Conservation (phyloP, 2,329 filamentous ascomycete genomes). For the Exophiala viscosa region DNA sequence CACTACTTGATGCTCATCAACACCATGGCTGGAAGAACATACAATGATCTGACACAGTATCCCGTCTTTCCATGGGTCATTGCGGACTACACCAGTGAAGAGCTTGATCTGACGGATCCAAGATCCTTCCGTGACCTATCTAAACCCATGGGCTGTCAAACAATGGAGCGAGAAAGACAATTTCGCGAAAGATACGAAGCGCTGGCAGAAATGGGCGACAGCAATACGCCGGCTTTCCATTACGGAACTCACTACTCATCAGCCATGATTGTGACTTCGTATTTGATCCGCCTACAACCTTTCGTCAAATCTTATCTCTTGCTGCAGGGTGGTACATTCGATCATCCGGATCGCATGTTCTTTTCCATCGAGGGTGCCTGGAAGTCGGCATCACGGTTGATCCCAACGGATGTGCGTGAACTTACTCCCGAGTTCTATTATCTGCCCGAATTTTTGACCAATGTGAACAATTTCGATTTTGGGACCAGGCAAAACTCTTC, state of each 20-base stretch:
- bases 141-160: conserved; percentile 95
- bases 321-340: conserved; percentile 91
- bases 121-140: conserved; percentile 84
- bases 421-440: conserved; percentile 97
- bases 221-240: conserved; percentile 74
- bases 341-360: conserved; percentile 92
- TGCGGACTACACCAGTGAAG: conserved; percentile 91
- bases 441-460: conserved; percentile 89
- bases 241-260: conserved; percentile 99
- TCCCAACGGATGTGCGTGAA: conserved; percentile 91
- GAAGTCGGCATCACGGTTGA: conserved; percentile 82
- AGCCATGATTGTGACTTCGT: conserved; percentile 97
- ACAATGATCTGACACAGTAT: conserved; percentile 97
- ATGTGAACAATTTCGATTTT: conserved; percentile 92
- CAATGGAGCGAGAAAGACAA: conserved; percentile 67
- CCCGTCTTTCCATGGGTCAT: conserved; percentile 97
- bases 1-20: conserved; percentile 99
- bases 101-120: conserved; percentile 80
- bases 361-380: conserved; percentile 89
- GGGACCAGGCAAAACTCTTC: conserved; percentile 77
- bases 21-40: conserved; percentile 92
- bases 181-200: conserved; percentile 82
- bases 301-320: conserved; percentile 95
- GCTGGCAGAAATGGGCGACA: conserved; percentile 84
- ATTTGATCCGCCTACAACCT: conserved; percentile 88